These are phyloP conservation scores for Penicillium sp. DNA, from an alignment of 2,329 filamentous ascomycete genomes.

Conservation along the genomic window DNA sequence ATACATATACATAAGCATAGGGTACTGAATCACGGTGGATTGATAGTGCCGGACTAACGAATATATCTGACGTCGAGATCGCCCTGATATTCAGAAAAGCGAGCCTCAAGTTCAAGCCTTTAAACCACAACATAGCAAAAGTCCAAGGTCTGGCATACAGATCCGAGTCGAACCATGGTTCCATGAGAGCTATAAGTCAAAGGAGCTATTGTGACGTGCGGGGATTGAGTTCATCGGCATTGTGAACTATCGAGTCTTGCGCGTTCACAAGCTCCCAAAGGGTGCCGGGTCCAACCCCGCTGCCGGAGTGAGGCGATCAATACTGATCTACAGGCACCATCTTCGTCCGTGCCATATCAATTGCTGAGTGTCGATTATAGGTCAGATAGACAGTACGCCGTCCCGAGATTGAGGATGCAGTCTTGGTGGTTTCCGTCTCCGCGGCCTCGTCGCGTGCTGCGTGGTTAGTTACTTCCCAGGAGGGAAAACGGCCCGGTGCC, in stretches of 20 bases:
- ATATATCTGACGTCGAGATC: background rate
- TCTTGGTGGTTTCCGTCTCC: background rate
- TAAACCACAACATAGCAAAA: background rate
- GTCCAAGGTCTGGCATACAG: background rate
- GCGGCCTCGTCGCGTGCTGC: background rate
- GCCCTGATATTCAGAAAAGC: background rate
- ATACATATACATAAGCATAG: too few relatives aligned
- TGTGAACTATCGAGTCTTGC: background rate
- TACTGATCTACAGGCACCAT: slow-evolving; percentile 22
- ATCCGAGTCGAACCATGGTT: slow-evolving; percentile 3
- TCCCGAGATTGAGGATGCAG: background rate
- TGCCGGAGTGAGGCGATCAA: slow-evolving; percentile 5
- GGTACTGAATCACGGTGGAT: background rate
- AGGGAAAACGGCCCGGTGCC: background rate
- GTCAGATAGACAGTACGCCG: background rate
- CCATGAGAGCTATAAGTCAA: background rate
- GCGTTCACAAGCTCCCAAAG: slow-evolving; percentile 5
- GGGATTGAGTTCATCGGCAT: background rate
- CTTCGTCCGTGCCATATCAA: slow-evolving; percentile 13
- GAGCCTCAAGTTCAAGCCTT: slow-evolving; percentile 4
- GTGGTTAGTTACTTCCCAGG: slow-evolving; percentile 1
- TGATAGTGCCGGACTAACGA: background rate
- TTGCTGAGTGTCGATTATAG: slow-evolving; percentile 1
- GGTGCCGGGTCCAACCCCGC: slow-evolving; percentile 14
- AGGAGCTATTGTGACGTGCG: background rate